phyloP scores from a whole-genome alignment of 495 filamentous ascomycete genomes.

The Rostrohypoxylon terebratum region DNA sequence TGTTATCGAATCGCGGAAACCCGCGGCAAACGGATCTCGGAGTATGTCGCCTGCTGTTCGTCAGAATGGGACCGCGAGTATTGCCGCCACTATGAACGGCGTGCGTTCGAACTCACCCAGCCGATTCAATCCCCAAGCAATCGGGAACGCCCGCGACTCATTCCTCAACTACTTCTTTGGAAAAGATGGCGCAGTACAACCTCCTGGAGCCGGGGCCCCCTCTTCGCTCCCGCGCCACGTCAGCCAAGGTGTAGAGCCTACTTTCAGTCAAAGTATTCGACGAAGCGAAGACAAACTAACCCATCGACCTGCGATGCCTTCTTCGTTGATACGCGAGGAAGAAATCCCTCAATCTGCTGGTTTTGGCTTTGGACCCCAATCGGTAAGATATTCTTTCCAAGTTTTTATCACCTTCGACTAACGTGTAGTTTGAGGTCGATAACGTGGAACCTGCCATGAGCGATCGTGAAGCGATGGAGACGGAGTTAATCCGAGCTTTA shows the following conservation, averaged over 20 bases:
- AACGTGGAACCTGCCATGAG: slow-evolving; percentile 84
- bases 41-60: slow-evolving; percentile 87
- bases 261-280: slow-evolving; percentile 84
- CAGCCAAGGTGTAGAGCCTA: slow-evolving; percentile 79
- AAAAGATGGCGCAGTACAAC: slow-evolving; percentile 78
- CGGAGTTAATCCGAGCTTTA: slow-evolving; percentile 93
- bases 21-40: slow-evolving; percentile 67
- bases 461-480: slow-evolving; percentile 95
- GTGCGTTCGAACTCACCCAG: slow-evolving; percentile 71
- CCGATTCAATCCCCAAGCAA: slow-evolving; percentile 62
- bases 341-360: slow-evolving; percentile 53
- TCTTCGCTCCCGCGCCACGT: slow-evolving; percentile 70
- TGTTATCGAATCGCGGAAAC: slow-evolving; percentile 52
- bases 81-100: slow-evolving; percentile 76
- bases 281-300: slow-evolving; percentile 72
- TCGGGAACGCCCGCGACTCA: slow-evolving; percentile 75
- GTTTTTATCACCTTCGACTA: slow-evolving; percentile 38
- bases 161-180: slow-evolving; percentile 99
- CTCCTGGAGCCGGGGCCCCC: slow-evolving; percentile 52
- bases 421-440: slow-evolving; percentile 53
- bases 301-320: slow-evolving; percentile 51
- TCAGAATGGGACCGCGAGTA: slow-evolving; percentile 68
- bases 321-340: slow-evolving; percentile 51
- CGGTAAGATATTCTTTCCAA: slow-evolving; percentile 34
- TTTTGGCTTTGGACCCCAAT: slow-evolving; percentile 47